Conservation (phyloP, 2,329 filamentous ascomycete genomes). For the Zelopaecilomyces penicillatus region DNA sequence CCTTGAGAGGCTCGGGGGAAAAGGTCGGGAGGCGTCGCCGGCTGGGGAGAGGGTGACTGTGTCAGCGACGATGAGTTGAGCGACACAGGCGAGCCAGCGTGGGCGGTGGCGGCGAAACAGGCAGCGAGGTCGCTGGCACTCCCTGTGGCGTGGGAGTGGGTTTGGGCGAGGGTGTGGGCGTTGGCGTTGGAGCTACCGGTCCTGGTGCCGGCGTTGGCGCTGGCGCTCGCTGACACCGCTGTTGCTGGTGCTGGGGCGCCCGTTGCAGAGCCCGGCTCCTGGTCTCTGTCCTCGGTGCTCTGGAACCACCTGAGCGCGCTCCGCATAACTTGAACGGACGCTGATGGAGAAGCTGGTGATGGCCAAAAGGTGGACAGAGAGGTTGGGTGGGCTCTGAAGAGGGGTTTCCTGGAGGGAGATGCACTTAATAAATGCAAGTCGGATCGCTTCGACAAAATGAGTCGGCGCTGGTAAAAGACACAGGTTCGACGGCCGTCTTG, state of each 20-base stretch:
- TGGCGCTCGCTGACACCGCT: not conserved
- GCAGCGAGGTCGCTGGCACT: constrained; percentile 10
- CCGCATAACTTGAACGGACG: constrained; percentile 9
- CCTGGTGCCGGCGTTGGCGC: constrained; percentile 3
- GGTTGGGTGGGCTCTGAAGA: too few relatives aligned
- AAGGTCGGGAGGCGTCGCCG: constrained; percentile 21
- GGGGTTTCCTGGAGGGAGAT: too few relatives aligned
- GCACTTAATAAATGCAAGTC: too few relatives aligned
- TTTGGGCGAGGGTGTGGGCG: constrained; percentile 5
- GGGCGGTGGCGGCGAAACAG: constrained; percentile 10
- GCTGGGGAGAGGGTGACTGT: constrained; percentile 28
- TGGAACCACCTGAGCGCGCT: constrained; percentile 21
- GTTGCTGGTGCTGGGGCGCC: constrained; percentile 1
- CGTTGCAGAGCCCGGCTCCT: constrained; percentile 4
- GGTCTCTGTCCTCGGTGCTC: constrained; percentile 16
- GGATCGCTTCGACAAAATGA: too few relatives aligned
- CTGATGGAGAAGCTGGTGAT: too few relatives aligned
- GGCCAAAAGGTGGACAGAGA: too few relatives aligned
- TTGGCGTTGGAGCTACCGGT: constrained; percentile 3
- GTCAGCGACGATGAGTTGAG: constrained; percentile 26
- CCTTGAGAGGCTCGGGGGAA: constrained; percentile 13
- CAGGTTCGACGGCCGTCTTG: too few relatives aligned
- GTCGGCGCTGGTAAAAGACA: too few relatives aligned
- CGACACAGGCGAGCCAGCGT: constrained; percentile 26
- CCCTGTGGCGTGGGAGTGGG: constrained; percentile 4